A percentile compares a stretch with the other conserved stretches of the same genome.
phyloP scores from a whole-genome alignment of 148 eudicot species.

The Chenopodium quinoa region DNA sequence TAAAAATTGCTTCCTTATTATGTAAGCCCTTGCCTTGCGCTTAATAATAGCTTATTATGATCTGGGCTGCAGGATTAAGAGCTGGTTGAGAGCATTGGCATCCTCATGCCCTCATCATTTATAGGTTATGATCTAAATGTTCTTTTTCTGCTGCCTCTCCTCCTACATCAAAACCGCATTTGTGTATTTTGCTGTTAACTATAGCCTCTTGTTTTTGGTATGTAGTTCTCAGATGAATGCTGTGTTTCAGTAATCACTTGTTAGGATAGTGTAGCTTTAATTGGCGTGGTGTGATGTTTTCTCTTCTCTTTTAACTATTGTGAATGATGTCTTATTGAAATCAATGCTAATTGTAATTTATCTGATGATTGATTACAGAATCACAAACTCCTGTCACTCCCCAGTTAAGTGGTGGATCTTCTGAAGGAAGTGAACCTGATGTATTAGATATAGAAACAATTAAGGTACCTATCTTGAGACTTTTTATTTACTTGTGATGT shows the following conservation, averaged over 20 bases:
- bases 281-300: neutral
- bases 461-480: conserved; percentile 33
- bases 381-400: conserved; percentile 28
- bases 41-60: conserved; percentile 45
- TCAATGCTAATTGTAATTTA: neutral
- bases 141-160: conserved; percentile 22
- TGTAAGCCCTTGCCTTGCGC: neutral
- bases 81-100: conserved; percentile 63
- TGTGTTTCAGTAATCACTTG: neutral
- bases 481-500: neutral
- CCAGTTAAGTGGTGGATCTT: conserved; percentile 27
- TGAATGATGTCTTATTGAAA: neutral
- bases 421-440: conserved; percentile 23
- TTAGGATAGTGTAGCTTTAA: neutral
- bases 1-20: conserved; percentile 9
- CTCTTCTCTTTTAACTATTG: neutral
- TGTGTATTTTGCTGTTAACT: neutral
- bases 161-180: neutral
- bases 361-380: conserved; percentile 23
- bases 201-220: neutral
- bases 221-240: too few relatives aligned
- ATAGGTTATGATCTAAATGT: conserved; percentile 51
- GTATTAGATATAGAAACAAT: conserved; percentile 26
- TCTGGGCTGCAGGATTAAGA: conserved; percentile 71
- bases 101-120: conserved; percentile 45